Evolutionary conservation across 2,329 filamentous ascomycete genomes (phyloP).

Genomic region (Ploettnerulaceae sp.): DNA sequence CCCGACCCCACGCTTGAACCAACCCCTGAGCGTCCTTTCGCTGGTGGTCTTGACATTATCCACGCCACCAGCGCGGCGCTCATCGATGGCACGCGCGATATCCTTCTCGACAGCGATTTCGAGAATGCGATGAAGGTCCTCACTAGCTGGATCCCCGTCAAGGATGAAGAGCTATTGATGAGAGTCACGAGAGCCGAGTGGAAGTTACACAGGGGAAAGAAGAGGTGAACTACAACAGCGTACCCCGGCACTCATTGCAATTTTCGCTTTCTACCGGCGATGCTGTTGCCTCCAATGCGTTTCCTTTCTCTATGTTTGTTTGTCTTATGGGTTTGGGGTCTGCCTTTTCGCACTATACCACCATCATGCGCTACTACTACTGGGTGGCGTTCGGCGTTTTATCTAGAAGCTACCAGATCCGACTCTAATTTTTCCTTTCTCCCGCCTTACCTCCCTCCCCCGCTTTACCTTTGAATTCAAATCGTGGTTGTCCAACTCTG

Average conservation of each 20-base stretch:
- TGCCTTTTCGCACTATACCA: conserved; percentile 13
- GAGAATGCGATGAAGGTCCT: conserved; percentile 97
- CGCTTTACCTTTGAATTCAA: too few species aligned
- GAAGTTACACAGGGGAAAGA: conserved; percentile 56
- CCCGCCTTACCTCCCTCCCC: background rate
- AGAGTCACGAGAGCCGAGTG: conserved; percentile 83
- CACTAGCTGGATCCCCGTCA: conserved; percentile 89
- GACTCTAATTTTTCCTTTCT: background rate
- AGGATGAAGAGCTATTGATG: conserved; percentile 92
- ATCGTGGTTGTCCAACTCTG: too few species aligned
- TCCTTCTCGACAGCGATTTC: conserved; percentile 88
- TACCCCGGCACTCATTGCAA: background rate
- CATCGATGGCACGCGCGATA: conserved; percentile 83
- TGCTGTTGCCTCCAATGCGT: background rate
- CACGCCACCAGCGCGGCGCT: conserved; percentile 87
- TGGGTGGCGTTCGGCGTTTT: background rate
- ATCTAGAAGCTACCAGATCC: background rate
- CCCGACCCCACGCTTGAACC: conserved; percentile 41
- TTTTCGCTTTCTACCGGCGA: background rate
- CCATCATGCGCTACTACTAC: conserved; percentile 2
- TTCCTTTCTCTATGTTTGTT: background rate
- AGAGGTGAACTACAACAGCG: background rate
- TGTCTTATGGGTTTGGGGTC: background rate
- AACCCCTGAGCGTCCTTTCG: conserved; percentile 39
- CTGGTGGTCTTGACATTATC: conserved; percentile 73